These are phyloP conservation scores for Eucommia ulmoides DNA, from an alignment of 257 asterid genomes.

Conservation along the genomic window DNA sequence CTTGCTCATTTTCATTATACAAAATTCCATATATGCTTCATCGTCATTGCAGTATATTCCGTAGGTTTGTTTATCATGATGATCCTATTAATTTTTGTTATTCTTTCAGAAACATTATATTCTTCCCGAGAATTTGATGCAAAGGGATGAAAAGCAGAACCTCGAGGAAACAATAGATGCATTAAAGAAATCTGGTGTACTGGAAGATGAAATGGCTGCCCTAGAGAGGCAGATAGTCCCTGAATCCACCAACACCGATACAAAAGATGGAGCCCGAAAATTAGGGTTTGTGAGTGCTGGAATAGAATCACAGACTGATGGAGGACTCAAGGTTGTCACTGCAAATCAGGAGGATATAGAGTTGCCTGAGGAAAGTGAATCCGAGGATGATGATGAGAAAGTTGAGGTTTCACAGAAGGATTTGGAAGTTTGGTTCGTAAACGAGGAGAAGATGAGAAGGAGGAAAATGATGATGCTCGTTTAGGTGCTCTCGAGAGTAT, in stretches of 20 bases:
- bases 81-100: slow-evolving; percentile 1
- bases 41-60: neutral
- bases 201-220: slow-evolving; percentile 88
- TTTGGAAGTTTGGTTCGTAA: slow-evolving; percentile 79
- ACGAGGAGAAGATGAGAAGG: slow-evolving; percentile 31
- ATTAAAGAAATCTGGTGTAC: slow-evolving; percentile 68
- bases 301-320: slow-evolving; percentile 25
- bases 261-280: slow-evolving; percentile 31
- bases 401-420: slow-evolving; percentile 81
- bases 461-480: slow-evolving; percentile 18
- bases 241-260: slow-evolving; percentile 18
- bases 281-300: slow-evolving; percentile 95
- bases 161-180: slow-evolving; percentile 91
- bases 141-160: slow-evolving; percentile 75
- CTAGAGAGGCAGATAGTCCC: slow-evolving; percentile 69
- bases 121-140: slow-evolving; percentile 84
- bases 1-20: too few relatives aligned
- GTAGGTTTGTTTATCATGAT: neutral
- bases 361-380: slow-evolving; percentile 78
- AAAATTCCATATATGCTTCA: too few relatives aligned
- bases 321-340: slow-evolving; percentile 18
- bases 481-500: slow-evolving; percentile 77
- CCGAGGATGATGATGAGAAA: slow-evolving; percentile 71
- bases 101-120: slow-evolving; percentile 63
- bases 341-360: slow-evolving; percentile 72